A percentile compares a stretch with the other conserved stretches of the same genome.
Conservation (phyloP, 495 filamentous ascomycete genomes). For the Penicillium desertorum region DNA sequence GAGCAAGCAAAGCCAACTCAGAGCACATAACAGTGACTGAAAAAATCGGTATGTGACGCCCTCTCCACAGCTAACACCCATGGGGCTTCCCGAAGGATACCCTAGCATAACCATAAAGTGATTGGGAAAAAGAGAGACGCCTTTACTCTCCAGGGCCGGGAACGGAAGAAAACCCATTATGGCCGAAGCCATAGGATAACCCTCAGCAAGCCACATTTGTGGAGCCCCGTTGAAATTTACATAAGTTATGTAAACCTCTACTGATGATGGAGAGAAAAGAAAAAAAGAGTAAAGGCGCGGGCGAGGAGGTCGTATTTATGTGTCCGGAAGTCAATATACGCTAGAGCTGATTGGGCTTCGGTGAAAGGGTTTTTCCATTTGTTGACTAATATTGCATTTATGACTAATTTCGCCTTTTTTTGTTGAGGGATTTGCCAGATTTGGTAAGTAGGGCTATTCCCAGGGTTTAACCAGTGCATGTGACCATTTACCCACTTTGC, state of each 20-base stretch:
- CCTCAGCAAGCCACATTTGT: slow-evolving; percentile 49
- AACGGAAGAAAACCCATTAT: slow-evolving; percentile 52
- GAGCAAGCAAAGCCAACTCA: not conserved
- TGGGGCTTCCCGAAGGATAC: slow-evolving; percentile 48
- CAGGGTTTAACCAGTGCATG: not conserved
- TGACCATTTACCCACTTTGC: not conserved
- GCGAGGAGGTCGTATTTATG: slow-evolving; percentile 28
- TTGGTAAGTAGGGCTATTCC: slow-evolving; percentile 16
- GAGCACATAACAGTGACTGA: slow-evolving; percentile 11
- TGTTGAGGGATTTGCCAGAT: slow-evolving; percentile 1
- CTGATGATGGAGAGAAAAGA: slow-evolving; percentile 50
- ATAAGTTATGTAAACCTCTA: slow-evolving; percentile 52
- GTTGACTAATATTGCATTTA: slow-evolving; percentile 1
- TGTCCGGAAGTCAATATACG: slow-evolving; percentile 5
- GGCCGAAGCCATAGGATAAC: slow-evolving; percentile 44
- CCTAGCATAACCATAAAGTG: slow-evolving; percentile 51
- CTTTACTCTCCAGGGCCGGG: slow-evolving; percentile 46
- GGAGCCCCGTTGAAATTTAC: slow-evolving; percentile 47
- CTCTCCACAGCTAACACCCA: slow-evolving; percentile 52
- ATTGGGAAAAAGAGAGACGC: slow-evolving; percentile 48
- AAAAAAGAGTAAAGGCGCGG: slow-evolving; percentile 29
- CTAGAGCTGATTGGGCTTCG: slow-evolving; percentile 33
- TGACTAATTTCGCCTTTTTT: slow-evolving; percentile 1
- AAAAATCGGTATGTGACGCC: slow-evolving; percentile 41
- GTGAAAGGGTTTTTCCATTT: slow-evolving; percentile 14